These are phyloP conservation scores for Balamuthia mandrillaris DNA, from an alignment of 208 protist genomes.

Conservation along the genomic window DNA sequence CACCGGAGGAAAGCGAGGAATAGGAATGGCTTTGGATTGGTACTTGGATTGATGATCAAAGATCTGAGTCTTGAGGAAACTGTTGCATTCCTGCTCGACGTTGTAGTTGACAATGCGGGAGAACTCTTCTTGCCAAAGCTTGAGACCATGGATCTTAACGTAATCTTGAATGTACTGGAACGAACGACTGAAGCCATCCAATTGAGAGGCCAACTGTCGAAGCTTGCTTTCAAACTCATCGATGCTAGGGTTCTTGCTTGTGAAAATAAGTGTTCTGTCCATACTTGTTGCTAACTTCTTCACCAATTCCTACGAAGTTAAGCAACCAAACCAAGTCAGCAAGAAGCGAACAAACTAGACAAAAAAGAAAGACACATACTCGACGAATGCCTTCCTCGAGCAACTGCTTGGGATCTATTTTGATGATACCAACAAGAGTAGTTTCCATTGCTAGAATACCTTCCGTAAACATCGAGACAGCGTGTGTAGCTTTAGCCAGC, in stretches of 20 bases:
- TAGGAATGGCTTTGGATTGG: slow-evolving; percentile 87
- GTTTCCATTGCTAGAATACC: slow-evolving; percentile 96
- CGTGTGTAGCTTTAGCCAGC: slow-evolving; percentile 82
- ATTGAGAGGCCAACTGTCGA: slow-evolving; percentile 67
- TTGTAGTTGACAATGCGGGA: slow-evolving; percentile 91
- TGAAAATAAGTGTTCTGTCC: slow-evolving; percentile 58
- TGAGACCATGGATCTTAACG: slow-evolving; percentile 91
- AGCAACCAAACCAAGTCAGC: not conserved
- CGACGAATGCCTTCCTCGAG: slow-evolving; percentile 95
- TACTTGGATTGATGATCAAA: slow-evolving; percentile 75
- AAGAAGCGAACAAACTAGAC: too few relatives aligned
- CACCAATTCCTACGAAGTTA: slow-evolving; percentile 61
- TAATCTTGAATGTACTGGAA: slow-evolving; percentile 97
- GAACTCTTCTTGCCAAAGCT: slow-evolving; percentile 95
- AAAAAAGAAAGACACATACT: too few relatives aligned
- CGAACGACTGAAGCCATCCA: slow-evolving; percentile 85
- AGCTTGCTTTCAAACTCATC: slow-evolving; percentile 76
- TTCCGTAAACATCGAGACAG: slow-evolving; percentile 86
- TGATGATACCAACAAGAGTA: slow-evolving; percentile 93
- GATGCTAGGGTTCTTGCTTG: slow-evolving; percentile 52
- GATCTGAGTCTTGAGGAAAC: slow-evolving; percentile 87
- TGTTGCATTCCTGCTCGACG: slow-evolving; percentile 94
- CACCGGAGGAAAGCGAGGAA: slow-evolving; percentile 79
- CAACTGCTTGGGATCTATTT: slow-evolving; percentile 90
- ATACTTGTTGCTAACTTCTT: slow-evolving; percentile 55